Percentiles rank a stretch among this genome's conserved stretches.
These are phyloP conservation scores for Teratosphaeria nubilosa DNA, from an alignment of 2,329 filamentous ascomycete species.

Conservation along the genomic window DNA sequence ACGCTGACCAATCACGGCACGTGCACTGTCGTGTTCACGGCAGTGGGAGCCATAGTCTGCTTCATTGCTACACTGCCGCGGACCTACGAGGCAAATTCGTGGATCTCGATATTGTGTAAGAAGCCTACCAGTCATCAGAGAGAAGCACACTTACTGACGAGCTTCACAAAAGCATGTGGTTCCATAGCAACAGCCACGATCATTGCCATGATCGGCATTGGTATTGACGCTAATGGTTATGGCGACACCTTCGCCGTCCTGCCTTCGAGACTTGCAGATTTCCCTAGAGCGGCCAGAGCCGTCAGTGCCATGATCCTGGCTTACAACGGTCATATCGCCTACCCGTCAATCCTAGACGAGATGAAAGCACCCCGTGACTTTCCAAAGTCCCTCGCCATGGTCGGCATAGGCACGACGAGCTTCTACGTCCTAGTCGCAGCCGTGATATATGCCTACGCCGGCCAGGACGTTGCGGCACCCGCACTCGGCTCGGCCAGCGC, in stretches of 20 bases:
- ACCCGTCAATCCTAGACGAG: slow-evolving; percentile 57
- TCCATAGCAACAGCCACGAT: slow-evolving; percentile 55
- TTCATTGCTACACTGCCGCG: slow-evolving; percentile 51
- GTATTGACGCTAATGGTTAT: slow-evolving; percentile 37
- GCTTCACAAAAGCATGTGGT: slow-evolving; percentile 41
- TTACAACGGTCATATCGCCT: slow-evolving; percentile 53
- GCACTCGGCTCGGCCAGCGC: slow-evolving; percentile 52
- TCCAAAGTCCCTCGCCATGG: slow-evolving; percentile 51
- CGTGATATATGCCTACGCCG: slow-evolving; percentile 57
- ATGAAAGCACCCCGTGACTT: slow-evolving; percentile 52
- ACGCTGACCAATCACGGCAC: slow-evolving; percentile 54
- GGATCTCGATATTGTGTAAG: slow-evolving; percentile 50
- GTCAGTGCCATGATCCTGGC: slow-evolving; percentile 63
- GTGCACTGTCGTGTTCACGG: slow-evolving; percentile 45
- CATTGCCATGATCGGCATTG: slow-evolving; percentile 56
- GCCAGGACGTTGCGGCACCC: slow-evolving; percentile 51
- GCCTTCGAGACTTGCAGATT: slow-evolving; percentile 27
- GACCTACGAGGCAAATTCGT: slow-evolving; percentile 53
- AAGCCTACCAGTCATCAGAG: background rate
- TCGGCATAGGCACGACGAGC: slow-evolving; percentile 49
- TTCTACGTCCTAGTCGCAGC: slow-evolving; percentile 56
- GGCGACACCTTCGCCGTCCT: slow-evolving; percentile 29
- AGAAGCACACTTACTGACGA: background rate
- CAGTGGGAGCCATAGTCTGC: slow-evolving; percentile 50
- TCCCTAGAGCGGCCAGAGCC: slow-evolving; percentile 45